Evolutionary conservation across 805 yeast genomes (phyloP).

Genomic region (Wickerhamiella alocasiicola): DNA sequence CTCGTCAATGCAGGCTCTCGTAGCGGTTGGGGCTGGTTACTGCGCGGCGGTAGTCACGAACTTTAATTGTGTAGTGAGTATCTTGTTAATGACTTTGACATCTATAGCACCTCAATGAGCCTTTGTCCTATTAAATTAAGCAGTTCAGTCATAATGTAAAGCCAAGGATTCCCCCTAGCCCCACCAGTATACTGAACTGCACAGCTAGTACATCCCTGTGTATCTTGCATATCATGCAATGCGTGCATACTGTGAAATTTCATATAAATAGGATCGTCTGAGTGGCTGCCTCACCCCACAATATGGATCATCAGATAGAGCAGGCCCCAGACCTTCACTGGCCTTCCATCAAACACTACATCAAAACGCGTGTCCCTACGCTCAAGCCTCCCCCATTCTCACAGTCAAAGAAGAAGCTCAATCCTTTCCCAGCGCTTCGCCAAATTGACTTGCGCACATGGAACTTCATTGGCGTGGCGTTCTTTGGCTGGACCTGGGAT

Average conservation of each 20-base stretch:
- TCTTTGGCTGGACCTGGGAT: slow-evolving; percentile 59
- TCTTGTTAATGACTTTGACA: too few species aligned
- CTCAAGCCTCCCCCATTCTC: slow-evolving; percentile 23
- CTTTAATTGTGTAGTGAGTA: too few species aligned
- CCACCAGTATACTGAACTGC: too few species aligned
- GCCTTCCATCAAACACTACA: slow-evolving; percentile 23
- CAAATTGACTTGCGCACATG: slow-evolving; percentile 43
- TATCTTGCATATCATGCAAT: neutral
- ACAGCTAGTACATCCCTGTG: too few species aligned
- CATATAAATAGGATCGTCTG: neutral
- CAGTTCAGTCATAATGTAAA: too few species aligned
- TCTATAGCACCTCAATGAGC: too few species aligned
- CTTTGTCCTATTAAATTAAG: too few species aligned
- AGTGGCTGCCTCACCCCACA: neutral
- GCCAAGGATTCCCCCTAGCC: too few species aligned
- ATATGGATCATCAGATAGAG: slow-evolving; percentile 5
- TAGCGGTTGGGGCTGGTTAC: too few species aligned
- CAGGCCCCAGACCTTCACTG: slow-evolving; percentile 19
- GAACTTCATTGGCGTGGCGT: slow-evolving; percentile 48
- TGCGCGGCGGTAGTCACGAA: too few species aligned
- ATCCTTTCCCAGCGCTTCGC: slow-evolving; percentile 50
- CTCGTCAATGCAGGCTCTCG: too few species aligned
- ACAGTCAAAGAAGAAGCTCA: slow-evolving; percentile 27
- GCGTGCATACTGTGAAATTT: neutral
- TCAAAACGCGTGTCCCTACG: slow-evolving; percentile 24